Evolutionary conservation across 257 asterid species (phyloP).

Genomic region (Rauvolfia tetraphylla): DNA sequence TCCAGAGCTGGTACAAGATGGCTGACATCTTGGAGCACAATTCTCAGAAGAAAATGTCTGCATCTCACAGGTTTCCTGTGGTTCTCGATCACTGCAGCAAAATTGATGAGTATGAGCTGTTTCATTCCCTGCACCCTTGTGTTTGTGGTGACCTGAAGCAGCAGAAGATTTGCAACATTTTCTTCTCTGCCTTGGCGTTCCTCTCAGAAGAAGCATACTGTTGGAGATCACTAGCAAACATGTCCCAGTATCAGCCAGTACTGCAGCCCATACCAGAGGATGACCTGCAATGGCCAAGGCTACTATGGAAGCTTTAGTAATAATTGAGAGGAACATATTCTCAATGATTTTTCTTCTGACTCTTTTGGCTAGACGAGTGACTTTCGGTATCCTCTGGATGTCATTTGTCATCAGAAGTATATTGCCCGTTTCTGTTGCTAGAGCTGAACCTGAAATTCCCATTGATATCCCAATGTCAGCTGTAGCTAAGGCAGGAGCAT

Average conservation of each 20-base stretch:
- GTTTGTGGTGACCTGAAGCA: conserved; percentile 10
- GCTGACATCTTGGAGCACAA: conserved; percentile 9
- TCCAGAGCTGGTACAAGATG: conserved; percentile 11
- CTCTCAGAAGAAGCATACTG: conserved; percentile 65
- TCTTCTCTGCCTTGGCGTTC: conserved; percentile 12
- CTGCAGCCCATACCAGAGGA: conserved; percentile 92
- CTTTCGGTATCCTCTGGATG: conserved; percentile 59
- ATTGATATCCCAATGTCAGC: conserved; percentile 84
- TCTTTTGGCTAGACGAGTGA: conserved; percentile 43
- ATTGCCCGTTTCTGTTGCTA: conserved; percentile 73
- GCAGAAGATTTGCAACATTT: conserved; percentile 20
- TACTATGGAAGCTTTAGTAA: conserved; percentile 57
- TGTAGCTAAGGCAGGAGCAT: conserved; percentile 80
- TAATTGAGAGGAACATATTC: conserved; percentile 50
- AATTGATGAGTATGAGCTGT: conserved; percentile 16
- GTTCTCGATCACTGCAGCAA: conserved; percentile 22
- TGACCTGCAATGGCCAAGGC: conserved; percentile 76
- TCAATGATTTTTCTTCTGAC: conserved; percentile 54
- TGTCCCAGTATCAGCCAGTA: conserved; percentile 69
- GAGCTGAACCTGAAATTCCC: conserved; percentile 88
- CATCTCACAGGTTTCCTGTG: conserved; percentile 18
- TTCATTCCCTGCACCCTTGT: neutral
- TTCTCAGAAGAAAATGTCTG: conserved; percentile 22
- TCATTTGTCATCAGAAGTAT: conserved; percentile 77
- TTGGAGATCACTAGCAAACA: conserved; percentile 78